Evolutionary conservation across 345 rosid genomes (phyloP), one percentile per base, ranked within the genome.

Genomic region (Ailanthus altissimus): DNA sequence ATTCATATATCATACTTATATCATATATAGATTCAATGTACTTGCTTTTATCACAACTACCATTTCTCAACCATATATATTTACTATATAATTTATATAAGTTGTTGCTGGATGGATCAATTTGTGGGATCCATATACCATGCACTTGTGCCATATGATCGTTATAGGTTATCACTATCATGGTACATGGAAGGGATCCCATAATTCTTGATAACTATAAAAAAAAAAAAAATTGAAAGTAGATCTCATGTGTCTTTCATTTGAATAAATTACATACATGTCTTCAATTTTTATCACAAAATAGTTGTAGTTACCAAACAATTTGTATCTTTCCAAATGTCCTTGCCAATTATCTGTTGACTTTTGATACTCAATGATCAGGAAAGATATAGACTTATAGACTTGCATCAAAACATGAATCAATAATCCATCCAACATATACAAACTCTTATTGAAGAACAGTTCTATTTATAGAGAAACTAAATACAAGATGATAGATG

Each of bases 301-400:
- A 67, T 67, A n/a, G 32, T 53, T 53, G 4, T 53, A 54, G 14
- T 46, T 25, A 58, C 54, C 54, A 43, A 72, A 43, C 56, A 25
- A 45, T 15, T 72, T 57, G 56, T 43, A 72, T 42, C 38, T 56
- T 69, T 72, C n/a, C 56, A 15, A 8, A 38, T 56, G 50, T 72
- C 36, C 20, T 71, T 69, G 49, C 47, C 25, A 53, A 70, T 70
- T 53, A 69, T 49, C 40, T 69, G 67, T 23, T 38, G 67, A 63
- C 67, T 36, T 66, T 67, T 42, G 28, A 11, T n/a, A 15, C 36
- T 43, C 32, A 66, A 45, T 25, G 54, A 67, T 23, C 3, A 45
- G 0, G 28, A 13, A 28, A 23, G 26, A 12, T 15, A 1, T 43
- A 59, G 38, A 3, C 38, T 32, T 15, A 0, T 43, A 59, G n/a